Evolutionary conservation across 192 early-diverging fungal genomes (phyloP).

Genomic region (Backusella parvicylindrica): DNA sequence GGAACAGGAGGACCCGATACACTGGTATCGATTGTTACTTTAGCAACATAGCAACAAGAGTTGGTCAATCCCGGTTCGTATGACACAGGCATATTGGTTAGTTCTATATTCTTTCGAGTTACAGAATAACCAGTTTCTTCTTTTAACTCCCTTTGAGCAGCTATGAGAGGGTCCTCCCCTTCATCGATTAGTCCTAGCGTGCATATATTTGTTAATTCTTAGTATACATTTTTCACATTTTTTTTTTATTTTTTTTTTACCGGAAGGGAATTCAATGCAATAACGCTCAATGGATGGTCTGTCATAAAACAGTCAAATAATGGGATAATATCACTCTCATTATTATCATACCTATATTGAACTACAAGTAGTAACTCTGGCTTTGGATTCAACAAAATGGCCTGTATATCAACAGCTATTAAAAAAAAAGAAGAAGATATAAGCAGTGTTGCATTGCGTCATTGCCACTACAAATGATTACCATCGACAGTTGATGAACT

Average conservation of each 20-base stretch:
- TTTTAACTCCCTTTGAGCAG: slow-evolving; percentile 3
- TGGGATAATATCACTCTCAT: not conserved
- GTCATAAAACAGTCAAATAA: not conserved
- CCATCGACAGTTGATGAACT: not conserved
- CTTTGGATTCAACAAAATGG: not conserved
- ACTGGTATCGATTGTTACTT: not conserved
- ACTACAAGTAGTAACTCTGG: slow-evolving; percentile 9
- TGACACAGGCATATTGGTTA: not conserved
- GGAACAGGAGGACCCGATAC: not conserved
- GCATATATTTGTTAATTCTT: not conserved
- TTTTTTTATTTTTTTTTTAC: not conserved
- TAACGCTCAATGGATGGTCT: slow-evolving; percentile 7
- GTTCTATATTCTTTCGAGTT: not conserved
- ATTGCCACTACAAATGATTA: not conserved
- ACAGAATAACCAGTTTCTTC: slow-evolving; percentile 10
- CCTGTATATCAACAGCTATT: slow-evolving; percentile 8
- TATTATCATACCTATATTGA: slow-evolving; percentile 8
- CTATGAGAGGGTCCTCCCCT: not conserved
- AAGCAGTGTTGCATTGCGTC: not conserved
- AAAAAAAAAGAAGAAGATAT: not conserved
- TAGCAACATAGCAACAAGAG: slow-evolving; percentile 4
- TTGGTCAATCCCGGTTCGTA: slow-evolving; percentile 5
- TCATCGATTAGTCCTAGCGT: slow-evolving; percentile 1
- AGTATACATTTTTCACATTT: not conserved
- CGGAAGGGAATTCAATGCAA: slow-evolving; percentile 6